Evolutionary conservation across 805 yeast genomes (phyloP).

Genomic region (Diddensiella transvaalensis): DNA sequence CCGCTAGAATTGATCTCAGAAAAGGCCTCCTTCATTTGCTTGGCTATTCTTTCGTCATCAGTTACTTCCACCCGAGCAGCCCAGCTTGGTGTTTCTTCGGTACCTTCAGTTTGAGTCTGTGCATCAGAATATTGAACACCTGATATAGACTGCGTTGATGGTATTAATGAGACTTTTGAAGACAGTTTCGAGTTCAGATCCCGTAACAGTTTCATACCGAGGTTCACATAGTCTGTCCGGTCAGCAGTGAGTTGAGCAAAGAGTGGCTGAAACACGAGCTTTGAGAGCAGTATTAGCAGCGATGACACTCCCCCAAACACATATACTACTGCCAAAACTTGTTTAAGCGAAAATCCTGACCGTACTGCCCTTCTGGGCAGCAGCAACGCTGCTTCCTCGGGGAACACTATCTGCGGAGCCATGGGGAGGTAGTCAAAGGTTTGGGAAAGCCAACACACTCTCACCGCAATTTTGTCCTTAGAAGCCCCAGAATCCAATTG

Average conservation of each 20-base stretch:
- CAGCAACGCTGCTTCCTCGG: not conserved
- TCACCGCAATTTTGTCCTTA: too few relatives aligned
- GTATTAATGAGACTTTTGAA: conserved; percentile 21
- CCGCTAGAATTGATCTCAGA: conserved; percentile 2
- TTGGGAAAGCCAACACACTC: too few relatives aligned
- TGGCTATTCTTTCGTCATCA: conserved; percentile 3
- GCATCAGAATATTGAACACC: conserved; percentile 26
- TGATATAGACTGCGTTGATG: conserved; percentile 15
- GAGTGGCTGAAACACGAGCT: conserved; percentile 32
- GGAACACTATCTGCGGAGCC: not conserved
- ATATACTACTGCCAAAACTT: conserved; percentile 31
- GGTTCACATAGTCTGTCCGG: conserved; percentile 30
- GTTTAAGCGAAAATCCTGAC: conserved; percentile 20
- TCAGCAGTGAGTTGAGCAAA: conserved; percentile 32
- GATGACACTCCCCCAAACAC: conserved; percentile 33
- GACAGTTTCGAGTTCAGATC: conserved; percentile 25
- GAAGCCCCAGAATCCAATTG: too few relatives aligned
- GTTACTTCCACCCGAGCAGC: not conserved
- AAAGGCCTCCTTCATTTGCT: conserved; percentile 7
- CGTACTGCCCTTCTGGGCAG: not conserved
- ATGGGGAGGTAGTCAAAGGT: not conserved
- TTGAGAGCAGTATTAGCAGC: conserved; percentile 28
- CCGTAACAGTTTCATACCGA: conserved; percentile 26
- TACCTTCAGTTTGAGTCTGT: conserved; percentile 26
- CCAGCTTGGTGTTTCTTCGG: not conserved